phyloP scores from a whole-genome alignment of 306 rosid species.

The Bauhinia variegata region DNA sequence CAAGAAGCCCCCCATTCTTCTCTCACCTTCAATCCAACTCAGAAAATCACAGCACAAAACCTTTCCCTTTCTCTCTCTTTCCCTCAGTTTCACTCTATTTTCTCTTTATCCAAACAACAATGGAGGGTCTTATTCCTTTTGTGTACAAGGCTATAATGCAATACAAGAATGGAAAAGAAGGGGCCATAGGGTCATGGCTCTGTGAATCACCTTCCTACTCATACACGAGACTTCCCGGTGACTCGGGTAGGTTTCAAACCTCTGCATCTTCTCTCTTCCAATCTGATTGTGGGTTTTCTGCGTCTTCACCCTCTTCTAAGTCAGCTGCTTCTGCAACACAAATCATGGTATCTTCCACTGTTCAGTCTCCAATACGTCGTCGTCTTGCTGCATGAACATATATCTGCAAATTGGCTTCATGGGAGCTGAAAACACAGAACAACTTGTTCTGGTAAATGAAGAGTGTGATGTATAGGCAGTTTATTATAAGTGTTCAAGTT shows the following conservation, averaged over 20 bases:
- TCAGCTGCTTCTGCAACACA: slow-evolving; percentile 44
- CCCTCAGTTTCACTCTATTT: slow-evolving; percentile 16
- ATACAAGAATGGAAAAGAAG: slow-evolving; percentile 62
- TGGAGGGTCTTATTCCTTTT: slow-evolving; percentile 94
- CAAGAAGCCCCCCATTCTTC: slow-evolving; percentile 18
- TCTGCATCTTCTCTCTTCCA: slow-evolving; percentile 35
- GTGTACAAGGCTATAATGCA: slow-evolving; percentile 79
- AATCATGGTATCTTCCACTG: slow-evolving; percentile 51
- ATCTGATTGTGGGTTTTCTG: slow-evolving; percentile 32
- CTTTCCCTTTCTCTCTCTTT: slow-evolving; percentile 22
- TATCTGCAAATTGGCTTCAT: slow-evolving; percentile 12
- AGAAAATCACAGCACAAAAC: slow-evolving; percentile 24
- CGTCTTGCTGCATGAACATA: slow-evolving; percentile 47
- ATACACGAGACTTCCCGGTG: slow-evolving; percentile 62
- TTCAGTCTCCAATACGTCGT: slow-evolving; percentile 61
- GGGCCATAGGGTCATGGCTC: slow-evolving; percentile 60
- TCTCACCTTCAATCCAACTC: slow-evolving; percentile 43
- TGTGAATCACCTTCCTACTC: slow-evolving; percentile 66
- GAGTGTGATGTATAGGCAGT: neutral
- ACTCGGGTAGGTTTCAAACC: slow-evolving; percentile 48
- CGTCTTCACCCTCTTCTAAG: slow-evolving; percentile 50
- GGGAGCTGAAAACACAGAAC: slow-evolving; percentile 37
- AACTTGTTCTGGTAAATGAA: neutral
- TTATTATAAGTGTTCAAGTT: slow-evolving; percentile 8
- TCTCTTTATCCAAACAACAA: slow-evolving; percentile 22